Percentiles rank a stretch among this genome's conserved stretches.
Evolutionary conservation across 2,329 filamentous ascomycete species (phyloP).

Genomic region (Hypoxylon rubiginosum): DNA sequence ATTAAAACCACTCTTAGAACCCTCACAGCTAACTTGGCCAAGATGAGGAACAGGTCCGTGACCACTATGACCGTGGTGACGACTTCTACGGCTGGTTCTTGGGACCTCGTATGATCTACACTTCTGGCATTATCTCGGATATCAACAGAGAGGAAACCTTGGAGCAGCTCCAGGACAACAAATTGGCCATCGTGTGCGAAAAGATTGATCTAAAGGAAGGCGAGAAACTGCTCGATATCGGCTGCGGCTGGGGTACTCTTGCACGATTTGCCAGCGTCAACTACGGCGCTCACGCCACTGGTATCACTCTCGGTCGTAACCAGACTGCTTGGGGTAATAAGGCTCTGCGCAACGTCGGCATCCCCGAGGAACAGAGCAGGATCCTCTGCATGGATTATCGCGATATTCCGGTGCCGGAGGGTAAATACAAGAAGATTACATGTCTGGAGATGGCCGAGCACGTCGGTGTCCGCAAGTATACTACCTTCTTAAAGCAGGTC

Average conservation of each 20-base stretch:
- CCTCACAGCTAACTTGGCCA: conserved; percentile 27
- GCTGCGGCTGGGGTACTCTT: conserved; percentile 97
- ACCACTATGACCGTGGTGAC: conserved; percentile 97
- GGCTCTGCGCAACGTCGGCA: conserved; percentile 83
- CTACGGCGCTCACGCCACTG: conserved; percentile 87
- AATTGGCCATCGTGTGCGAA: conserved; percentile 93
- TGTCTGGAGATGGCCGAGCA: conserved; percentile 99
- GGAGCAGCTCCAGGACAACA: conserved; percentile 98
- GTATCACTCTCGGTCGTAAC: conserved; percentile 94
- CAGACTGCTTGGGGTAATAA: conserved; percentile 98
- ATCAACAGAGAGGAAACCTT: conserved; percentile 88
- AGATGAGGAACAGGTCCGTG: conserved; percentile 98
- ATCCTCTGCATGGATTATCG: conserved; percentile 98
- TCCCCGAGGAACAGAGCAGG: conserved; percentile 88
- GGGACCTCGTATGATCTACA: conserved; percentile 98
- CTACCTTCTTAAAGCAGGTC: conserved; percentile 84
- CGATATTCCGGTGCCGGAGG: conserved; percentile 84
- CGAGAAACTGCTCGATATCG: conserved; percentile 91
- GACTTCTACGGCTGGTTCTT: conserved; percentile 99
- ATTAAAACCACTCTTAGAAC: not conserved
- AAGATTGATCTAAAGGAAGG: conserved; percentile 89
- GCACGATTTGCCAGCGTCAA: conserved; percentile 92
- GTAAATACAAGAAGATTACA: conserved; percentile 93
- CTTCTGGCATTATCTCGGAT: conserved; percentile 92
- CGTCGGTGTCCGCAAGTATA: conserved; percentile 92